phyloP scores from a whole-genome alignment of 129 eudicot species.

The Tagetes erecta region DNA sequence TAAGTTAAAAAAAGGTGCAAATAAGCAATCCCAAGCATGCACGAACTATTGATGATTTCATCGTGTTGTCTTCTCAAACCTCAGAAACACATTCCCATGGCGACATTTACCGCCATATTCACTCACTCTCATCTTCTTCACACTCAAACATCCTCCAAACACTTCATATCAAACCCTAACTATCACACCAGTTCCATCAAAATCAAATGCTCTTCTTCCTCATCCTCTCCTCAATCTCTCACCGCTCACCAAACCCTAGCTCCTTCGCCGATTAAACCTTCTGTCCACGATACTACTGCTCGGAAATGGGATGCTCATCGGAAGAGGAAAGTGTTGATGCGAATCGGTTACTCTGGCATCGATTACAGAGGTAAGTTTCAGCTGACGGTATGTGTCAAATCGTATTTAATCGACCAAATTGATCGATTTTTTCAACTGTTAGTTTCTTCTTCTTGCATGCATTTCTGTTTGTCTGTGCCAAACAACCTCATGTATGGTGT shows the following conservation, averaged over 20 bases:
- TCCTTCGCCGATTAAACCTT: constrained; percentile 27
- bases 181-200: constrained; percentile 1
- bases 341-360: constrained; percentile 83
- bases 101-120: constrained; percentile 33
- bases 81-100: constrained; percentile 30
- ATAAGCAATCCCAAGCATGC: too few species aligned
- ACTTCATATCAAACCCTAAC: constrained; percentile 26
- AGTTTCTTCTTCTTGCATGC: neutral
- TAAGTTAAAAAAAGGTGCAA: too few species aligned
- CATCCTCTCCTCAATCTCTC: constrained; percentile 32
- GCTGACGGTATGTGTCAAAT: neutral
- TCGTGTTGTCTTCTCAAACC: neutral
- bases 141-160: constrained; percentile 21
- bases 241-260: constrained; percentile 22
- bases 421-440: neutral
- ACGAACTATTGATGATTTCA: too few species aligned
- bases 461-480: constrained; percentile 73
- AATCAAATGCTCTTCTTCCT: constrained; percentile 29
- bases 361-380: constrained; percentile 57
- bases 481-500: constrained; percentile 56
- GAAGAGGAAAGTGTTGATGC: constrained; percentile 93
- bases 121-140: constrained; percentile 33
- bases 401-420: neutral
- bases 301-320: constrained; percentile 73
- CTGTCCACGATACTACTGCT: constrained; percentile 8